These are phyloP conservation scores for Metarhizium robertsii DNA, from an alignment of 2,329 filamentous ascomycete genomes.

Conservation along the genomic window DNA sequence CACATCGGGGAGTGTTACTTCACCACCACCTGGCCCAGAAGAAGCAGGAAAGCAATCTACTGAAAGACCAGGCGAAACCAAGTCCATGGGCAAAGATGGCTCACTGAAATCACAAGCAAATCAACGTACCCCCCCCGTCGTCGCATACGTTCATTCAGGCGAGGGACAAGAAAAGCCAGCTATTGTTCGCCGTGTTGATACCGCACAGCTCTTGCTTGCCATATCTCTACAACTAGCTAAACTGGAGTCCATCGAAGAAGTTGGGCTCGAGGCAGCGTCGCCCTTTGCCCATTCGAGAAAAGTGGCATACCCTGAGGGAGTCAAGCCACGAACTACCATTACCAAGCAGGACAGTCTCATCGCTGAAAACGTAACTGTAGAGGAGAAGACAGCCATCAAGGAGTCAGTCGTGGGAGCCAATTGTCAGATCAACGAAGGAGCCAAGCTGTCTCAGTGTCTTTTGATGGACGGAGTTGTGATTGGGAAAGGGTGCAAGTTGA, in stretches of 20 bases:
- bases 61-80: not conserved
- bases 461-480: constrained; percentile 88
- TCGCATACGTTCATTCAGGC: constrained; percentile 72
- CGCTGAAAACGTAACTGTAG: constrained; percentile 79
- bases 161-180: constrained; percentile 37
- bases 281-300: constrained; percentile 73
- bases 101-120: constrained; percentile 4
- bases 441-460: constrained; percentile 75
- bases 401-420: constrained; percentile 82
- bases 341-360: constrained; percentile 75
- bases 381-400: constrained; percentile 86
- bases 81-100: not conserved
- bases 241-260: constrained; percentile 60
- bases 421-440: constrained; percentile 79
- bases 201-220: constrained; percentile 67
- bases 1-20: constrained; percentile 17
- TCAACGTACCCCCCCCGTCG: constrained; percentile 54
- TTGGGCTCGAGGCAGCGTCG: constrained; percentile 46
- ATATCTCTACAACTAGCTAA: constrained; percentile 83
- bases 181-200: constrained; percentile 82
- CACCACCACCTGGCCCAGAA: constrained; percentile 12
- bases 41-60: not conserved
- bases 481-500: constrained; percentile 75
- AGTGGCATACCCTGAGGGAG: constrained; percentile 71
- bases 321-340: constrained; percentile 73